These are phyloP conservation scores for Suillus occidentalis DNA, from an alignment of 768 basidiomycete species.

Conservation along the genomic window DNA sequence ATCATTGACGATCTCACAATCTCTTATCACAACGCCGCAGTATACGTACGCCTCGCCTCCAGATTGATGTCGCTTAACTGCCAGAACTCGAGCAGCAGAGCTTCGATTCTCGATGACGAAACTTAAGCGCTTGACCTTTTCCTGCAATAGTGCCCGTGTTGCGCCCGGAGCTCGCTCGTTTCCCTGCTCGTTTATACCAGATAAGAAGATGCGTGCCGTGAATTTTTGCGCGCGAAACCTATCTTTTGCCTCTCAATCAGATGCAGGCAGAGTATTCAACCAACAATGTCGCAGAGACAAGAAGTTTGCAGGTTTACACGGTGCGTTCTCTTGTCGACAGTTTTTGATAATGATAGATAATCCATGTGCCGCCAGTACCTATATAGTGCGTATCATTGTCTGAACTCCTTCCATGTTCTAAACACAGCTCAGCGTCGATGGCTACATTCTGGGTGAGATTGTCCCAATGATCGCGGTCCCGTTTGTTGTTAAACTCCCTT, in stretches of 20 bases:
- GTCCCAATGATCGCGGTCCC: not conserved
- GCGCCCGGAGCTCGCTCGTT: not conserved
- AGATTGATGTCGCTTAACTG: not conserved
- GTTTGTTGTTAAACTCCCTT: not conserved
- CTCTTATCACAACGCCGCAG: not conserved
- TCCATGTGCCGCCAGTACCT: not conserved
- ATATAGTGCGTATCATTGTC: not conserved
- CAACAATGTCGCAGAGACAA: not conserved
- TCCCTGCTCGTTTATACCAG: not conserved
- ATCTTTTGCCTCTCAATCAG: too few species aligned
- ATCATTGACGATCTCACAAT: not conserved
- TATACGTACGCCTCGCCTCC: not conserved
- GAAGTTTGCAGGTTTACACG: not conserved
- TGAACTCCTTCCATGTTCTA: not conserved
- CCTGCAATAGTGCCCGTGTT: not conserved
- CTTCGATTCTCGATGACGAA: not conserved
- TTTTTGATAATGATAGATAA: not conserved
- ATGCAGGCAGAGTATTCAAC: not conserved
- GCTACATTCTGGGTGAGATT: conserved; percentile 3
- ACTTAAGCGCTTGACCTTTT: not conserved
- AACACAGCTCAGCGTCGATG: conserved; percentile 1
- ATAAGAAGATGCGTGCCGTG: not conserved
- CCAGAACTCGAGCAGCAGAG: not conserved
- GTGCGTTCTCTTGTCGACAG: not conserved
- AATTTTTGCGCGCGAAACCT: not conserved